Base-by-base conservation (phyloP, 441 rosid species). In the Jatropha podagrica region DNA sequence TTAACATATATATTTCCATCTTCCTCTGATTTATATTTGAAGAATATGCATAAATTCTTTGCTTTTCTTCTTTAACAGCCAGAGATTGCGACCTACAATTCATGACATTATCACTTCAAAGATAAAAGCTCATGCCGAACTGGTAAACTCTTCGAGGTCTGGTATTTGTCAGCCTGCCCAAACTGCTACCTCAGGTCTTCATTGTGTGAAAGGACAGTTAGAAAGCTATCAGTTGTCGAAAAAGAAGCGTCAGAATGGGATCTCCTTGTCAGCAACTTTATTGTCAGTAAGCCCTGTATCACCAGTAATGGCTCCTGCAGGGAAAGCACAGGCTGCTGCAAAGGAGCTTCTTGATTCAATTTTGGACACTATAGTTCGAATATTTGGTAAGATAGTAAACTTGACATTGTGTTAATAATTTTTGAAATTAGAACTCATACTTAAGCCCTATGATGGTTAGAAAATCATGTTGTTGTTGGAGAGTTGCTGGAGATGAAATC, bases 241-340 rank as follows among this genome's bases (percentile, higher is more conserved):
- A 81, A 92, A 88, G 81, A 96, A 91, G 80, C 89, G 77, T 77
- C 98, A 87, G 83, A 91, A 91, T 88, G 99, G 95, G 83, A 87
- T 85, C 76, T 83, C 91, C 64, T 80, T 83, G 38, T 85, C 88
- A 72, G 97, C 86, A 72, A 83, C 87, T 72, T 87, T 94, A 78
- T 79, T 89, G 83, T 91, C 98, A 77, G 97, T 90, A 79, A 96
- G 98, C 86, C 99, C 99, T 70, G 98, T 94, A 72, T 96, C 99
- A 1, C 87, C 93, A 67, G 84, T 91, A 76, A 94, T 96, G 99
- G 97, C 98, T 82, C 99, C 99, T 78, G 79, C 86, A 73, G 99
- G 99, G 78, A 96, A 89, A 85, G 98, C 98, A 58, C 99, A 96
- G 87, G 81, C 80, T 83, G 88, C 96, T 69, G 89, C 97, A 44